Conservation (phyloP, 169 alveolate species). For the Eimeria sp. region DNA sequence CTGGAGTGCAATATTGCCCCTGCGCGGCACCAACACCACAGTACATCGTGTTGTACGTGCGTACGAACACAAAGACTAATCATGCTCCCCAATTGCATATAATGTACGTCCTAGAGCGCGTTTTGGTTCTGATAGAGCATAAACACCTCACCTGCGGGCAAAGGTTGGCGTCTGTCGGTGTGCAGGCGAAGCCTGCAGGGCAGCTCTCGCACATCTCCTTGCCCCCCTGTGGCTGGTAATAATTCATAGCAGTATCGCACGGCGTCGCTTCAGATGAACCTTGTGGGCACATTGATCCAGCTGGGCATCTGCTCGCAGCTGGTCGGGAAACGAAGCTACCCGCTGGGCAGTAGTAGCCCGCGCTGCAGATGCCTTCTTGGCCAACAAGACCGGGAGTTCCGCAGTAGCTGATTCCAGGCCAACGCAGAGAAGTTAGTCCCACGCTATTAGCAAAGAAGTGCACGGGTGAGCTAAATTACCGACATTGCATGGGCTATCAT, state of each 20-base stretch:
- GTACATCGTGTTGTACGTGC: not conserved
- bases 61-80: not conserved
- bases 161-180: slow-evolving; percentile 8
- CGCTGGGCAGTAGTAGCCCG: slow-evolving; percentile 65
- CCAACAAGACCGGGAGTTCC: slow-evolving; percentile 39
- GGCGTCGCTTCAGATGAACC: slow-evolving; percentile 28
- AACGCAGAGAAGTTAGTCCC: not conserved
- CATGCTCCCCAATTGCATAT: not conserved
- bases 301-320: slow-evolving; percentile 38
- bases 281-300: slow-evolving; percentile 58
- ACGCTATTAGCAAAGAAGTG: not conserved
- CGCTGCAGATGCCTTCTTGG: slow-evolving; percentile 27
- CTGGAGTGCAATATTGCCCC: slow-evolving; percentile 73
- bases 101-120: too few relatives aligned
- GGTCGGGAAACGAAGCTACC: slow-evolving; percentile 52
- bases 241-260: slow-evolving; percentile 51
- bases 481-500: too few relatives aligned
- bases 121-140: not conserved
- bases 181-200: slow-evolving; percentile 66
- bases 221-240: slow-evolving; percentile 39
- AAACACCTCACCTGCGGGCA: slow-evolving; percentile 27
- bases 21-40: not conserved
- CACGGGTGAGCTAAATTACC: not conserved
- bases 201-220: slow-evolving; percentile 48
- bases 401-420: slow-evolving; percentile 55